These are phyloP conservation scores for Colletotrichum tanaceti DNA, from an alignment of 2,329 filamentous ascomycete species.

Conservation along the genomic window DNA sequence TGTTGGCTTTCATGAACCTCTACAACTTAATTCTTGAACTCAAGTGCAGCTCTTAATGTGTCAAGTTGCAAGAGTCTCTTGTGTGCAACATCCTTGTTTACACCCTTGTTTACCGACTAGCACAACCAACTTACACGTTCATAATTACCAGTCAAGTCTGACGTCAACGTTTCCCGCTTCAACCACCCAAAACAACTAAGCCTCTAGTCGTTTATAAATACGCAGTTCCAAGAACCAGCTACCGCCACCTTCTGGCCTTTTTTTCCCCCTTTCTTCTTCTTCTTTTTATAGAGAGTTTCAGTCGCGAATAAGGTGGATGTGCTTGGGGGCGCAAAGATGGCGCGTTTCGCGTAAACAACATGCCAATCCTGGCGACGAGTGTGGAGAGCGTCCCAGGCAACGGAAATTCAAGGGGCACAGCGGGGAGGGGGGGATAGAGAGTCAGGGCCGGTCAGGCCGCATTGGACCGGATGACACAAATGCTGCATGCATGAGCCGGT, in stretches of 20 bases:
- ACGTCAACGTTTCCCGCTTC: not conserved
- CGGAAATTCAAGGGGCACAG: constrained; percentile 23
- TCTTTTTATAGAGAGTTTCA: not conserved
- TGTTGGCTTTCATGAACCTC: too few species aligned
- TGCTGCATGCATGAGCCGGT: not conserved
- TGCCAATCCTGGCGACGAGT: not conserved
- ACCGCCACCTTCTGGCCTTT: not conserved
- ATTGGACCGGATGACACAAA: constrained; percentile 27
- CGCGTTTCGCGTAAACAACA: constrained; percentile 30
- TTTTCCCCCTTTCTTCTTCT: too few species aligned
- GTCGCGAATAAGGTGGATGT: constrained; percentile 21
- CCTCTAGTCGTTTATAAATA: not conserved
- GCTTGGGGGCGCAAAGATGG: constrained; percentile 26
- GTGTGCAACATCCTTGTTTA: too few species aligned
- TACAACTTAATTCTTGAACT: too few species aligned
- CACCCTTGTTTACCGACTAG: too few species aligned
- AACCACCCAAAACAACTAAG: too few species aligned
- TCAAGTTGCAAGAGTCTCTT: too few species aligned
- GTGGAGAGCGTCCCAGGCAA: constrained; percentile 1
- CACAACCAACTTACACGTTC: not conserved
- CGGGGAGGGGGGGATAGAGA: too few species aligned
- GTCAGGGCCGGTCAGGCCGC: not conserved
- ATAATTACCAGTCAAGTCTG: not conserved
- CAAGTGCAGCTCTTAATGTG: too few species aligned
- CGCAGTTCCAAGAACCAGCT: not conserved